Conservation (phyloP, 352 stramenopile genomes). For the Peronospora tabacina region DNA sequence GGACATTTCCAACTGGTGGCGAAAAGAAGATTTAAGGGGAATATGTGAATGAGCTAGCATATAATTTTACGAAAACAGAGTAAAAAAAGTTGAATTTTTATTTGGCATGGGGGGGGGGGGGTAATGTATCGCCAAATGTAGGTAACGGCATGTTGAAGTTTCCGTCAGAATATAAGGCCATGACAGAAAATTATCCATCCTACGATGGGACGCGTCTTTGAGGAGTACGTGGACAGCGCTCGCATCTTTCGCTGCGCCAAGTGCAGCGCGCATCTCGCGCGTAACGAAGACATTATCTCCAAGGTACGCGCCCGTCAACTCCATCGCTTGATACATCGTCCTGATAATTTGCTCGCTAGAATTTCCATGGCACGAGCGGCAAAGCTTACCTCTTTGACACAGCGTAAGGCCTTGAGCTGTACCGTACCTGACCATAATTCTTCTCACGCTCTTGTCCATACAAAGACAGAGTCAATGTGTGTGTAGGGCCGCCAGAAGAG, state of each 20-base stretch:
- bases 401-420: conserved; percentile 31
- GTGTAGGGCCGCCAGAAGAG: conserved; percentile 80
- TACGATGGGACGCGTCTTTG: conserved; percentile 72
- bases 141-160: neutral
- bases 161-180: neutral
- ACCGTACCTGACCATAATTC: neutral
- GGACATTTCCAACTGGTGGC: too few relatives aligned
- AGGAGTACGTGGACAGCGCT: conserved; percentile 87
- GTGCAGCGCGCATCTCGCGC: conserved; percentile 88
- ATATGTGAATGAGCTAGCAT: too few relatives aligned
- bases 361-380: conserved; percentile 74
- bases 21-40: too few relatives aligned
- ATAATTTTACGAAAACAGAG: too few relatives aligned
- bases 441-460: conserved; percentile 3
- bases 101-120: too few relatives aligned
- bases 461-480: conserved; percentile 75
- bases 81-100: too few relatives aligned
- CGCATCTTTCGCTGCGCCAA: conserved; percentile 88
- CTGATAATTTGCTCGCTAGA: conserved; percentile 22
- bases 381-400: conserved; percentile 91
- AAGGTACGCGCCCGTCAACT: conserved; percentile 51
- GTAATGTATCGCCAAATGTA: too few relatives aligned
- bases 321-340: conserved; percentile 1
- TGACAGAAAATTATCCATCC: neutral
- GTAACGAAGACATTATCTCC: conserved; percentile 91